Base-by-base conservation (phyloP, 2,329 filamentous ascomycete genomes). In the Penicillium sp. region DNA sequence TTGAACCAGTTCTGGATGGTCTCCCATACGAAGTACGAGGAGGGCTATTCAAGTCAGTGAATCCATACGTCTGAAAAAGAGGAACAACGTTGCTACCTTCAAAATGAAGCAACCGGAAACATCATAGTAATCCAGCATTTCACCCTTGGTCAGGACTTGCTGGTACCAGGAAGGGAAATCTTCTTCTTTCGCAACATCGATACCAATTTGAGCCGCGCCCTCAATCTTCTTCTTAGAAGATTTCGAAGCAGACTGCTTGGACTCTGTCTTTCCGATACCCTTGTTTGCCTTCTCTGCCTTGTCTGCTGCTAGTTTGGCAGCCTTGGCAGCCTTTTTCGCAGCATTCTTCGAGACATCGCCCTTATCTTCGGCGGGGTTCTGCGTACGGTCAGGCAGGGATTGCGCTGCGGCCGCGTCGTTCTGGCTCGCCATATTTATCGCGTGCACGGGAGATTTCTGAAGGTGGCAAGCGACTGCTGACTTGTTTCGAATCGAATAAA, bases 111-210 rank as follows among this genome's bases (percentile, higher is more conserved):
- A 97, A 49, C 92, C 90, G n/a, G 92, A 90, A 60, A 97, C 93
- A 77, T 96, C 89, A 69, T 97, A 97, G 83, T 97, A 99, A 69
- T 96, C 92, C 67, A 97, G 87, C 88, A 99, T 90, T 72, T 97
- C 91, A 66, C 91, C 90, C 83, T 99, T 99, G 69, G 92, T 86
- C 57, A 99, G 88, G 60, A 97, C 90, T 77, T 99, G 93, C 77
- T 96, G 91, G 77, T 99, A 99, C 94, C 94, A 99, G 75, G 87
- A 86, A 51, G 90, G 82, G 71, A 99, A 94, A 77, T 97, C 91
- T 48, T 89, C 87, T 49, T 87, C 80, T 77, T 97, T 97, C 62
- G 83, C 82, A 59, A 89, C 85, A 61, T 92, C 94, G 68, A 97
- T 96, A 62, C 92, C 92, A 66, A 94, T 95, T 63, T 95, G 71